phyloP scores from a whole-genome alignment of 495 filamentous ascomycete species.

The Symbiotaphrina buchneri region DNA sequence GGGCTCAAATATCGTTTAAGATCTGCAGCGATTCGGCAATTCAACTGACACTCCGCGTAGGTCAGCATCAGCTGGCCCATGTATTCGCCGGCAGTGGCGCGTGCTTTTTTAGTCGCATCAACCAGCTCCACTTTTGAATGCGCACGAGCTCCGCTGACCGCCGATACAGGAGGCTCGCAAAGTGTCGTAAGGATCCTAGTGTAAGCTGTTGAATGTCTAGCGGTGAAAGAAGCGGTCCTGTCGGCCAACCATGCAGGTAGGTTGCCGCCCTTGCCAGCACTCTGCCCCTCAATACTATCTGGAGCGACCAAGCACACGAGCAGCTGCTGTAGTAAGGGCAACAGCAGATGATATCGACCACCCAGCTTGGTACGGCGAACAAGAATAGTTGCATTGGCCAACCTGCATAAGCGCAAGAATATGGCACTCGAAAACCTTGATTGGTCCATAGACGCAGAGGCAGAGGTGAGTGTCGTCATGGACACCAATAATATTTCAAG shows the following conservation, averaged over 20 bases:
- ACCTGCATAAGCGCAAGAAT: constrained; percentile 35
- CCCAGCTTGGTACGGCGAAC: constrained; percentile 41
- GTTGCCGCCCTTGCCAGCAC: constrained; percentile 2
- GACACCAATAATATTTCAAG: constrained; percentile 28
- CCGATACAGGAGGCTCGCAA: constrained; percentile 57
- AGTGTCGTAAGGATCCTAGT: constrained; percentile 52
- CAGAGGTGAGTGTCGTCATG: constrained; percentile 28
- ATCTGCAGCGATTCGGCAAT: constrained; percentile 21
- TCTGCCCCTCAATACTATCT: neutral
- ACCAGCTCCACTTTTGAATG: constrained; percentile 27
- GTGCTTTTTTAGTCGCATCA: constrained; percentile 55
- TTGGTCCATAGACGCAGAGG: constrained; percentile 20
- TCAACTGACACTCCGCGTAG: constrained; percentile 46
- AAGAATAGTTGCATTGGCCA: constrained; percentile 29
- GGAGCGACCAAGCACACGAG: constrained; percentile 35
- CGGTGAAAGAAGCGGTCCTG: constrained; percentile 12
- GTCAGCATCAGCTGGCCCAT: constrained; percentile 48
- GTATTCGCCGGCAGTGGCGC: constrained; percentile 51
- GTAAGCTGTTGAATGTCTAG: constrained; percentile 35
- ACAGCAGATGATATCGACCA: constrained; percentile 47
- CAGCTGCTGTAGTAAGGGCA: constrained; percentile 36
- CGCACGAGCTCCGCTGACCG: constrained; percentile 24
- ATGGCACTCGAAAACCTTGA: constrained; percentile 23
- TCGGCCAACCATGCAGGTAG: constrained; percentile 24
- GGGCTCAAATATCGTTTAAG: constrained; percentile 41